phyloP scores from a whole-genome alignment of 2,329 filamentous ascomycete species.

The Plenodomus tracheiphilus region DNA sequence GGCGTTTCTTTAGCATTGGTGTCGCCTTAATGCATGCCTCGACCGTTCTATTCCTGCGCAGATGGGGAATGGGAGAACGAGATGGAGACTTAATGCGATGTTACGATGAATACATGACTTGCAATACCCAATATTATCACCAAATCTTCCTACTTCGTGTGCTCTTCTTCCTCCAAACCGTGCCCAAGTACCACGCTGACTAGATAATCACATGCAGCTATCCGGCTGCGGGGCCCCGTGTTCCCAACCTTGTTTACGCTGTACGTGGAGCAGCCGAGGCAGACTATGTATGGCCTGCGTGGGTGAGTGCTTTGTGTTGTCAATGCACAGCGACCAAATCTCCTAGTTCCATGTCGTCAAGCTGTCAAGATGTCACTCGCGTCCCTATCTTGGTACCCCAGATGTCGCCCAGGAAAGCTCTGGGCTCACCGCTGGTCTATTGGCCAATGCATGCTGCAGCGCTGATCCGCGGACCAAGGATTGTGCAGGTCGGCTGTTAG shows the following conservation, averaged over 20 bases:
- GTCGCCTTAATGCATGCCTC: constrained; percentile 22
- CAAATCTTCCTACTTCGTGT: constrained; percentile 15
- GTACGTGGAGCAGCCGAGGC: no score
- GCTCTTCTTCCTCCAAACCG: no score
- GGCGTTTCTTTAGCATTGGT: constrained; percentile 34
- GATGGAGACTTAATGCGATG: constrained; percentile 39
- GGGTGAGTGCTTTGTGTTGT: no score
- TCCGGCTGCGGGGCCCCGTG: no score
- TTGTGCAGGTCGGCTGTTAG: constrained; percentile 1
- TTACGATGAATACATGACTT: constrained; percentile 40
- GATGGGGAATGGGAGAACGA: constrained; percentile 15
- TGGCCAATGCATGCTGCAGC: constrained; percentile 25
- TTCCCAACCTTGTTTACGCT: no score
- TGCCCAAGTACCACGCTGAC: no score
- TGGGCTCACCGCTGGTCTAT: constrained; percentile 13
- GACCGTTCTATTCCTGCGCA: constrained; percentile 15
- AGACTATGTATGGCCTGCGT: no score
- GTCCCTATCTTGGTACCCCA: background rate
- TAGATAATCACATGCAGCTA: no score
- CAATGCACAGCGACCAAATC: background rate
- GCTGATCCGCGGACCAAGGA: constrained; percentile 27
- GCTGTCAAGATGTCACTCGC: background rate
- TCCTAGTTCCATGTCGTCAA: background rate
- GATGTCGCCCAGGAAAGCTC: background rate
- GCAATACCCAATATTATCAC: constrained; percentile 35